Evolutionary conservation across 257 asterid genomes (phyloP).

Genomic region (Solanum medicagineum): DNA sequence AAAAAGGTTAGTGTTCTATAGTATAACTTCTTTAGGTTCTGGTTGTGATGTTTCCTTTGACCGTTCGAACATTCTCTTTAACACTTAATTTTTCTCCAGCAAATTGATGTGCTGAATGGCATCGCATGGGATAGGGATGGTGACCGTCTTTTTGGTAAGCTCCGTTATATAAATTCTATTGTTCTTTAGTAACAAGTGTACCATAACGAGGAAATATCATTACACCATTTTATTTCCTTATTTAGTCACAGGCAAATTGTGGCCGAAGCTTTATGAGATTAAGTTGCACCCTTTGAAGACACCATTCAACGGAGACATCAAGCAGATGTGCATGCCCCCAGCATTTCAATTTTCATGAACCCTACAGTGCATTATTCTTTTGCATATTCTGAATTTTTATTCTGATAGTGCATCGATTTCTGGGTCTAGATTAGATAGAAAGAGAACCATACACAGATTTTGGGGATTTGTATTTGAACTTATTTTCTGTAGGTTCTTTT

Average conservation of each 20-base stretch:
- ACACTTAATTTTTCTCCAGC: slow-evolving; percentile 17
- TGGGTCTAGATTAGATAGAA: not conserved
- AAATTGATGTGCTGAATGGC: slow-evolving; percentile 75
- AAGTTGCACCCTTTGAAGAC: slow-evolving; percentile 19
- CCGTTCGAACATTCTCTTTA: slow-evolving; percentile 1
- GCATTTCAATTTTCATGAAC: not conserved
- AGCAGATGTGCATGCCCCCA: slow-evolving; percentile 14
- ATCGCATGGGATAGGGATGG: slow-evolving; percentile 75
- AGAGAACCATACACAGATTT: not conserved
- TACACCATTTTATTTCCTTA: not conserved
- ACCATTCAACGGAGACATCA: slow-evolving; percentile 18
- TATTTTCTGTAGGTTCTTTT: not conserved
- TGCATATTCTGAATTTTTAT: not conserved
- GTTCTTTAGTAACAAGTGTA: not conserved
- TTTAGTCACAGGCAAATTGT: slow-evolving; percentile 35
- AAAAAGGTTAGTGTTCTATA: slow-evolving; percentile 20
- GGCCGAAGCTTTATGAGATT: slow-evolving; percentile 33
- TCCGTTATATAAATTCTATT: not conserved
- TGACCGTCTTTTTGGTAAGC: slow-evolving; percentile 65
- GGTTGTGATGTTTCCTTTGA: not conserved
- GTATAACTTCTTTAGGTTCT: not conserved
- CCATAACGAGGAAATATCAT: not conserved
- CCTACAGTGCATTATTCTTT: not conserved
- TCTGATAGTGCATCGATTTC: not conserved
- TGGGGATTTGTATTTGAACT: not conserved